Base-by-base conservation (phyloP, 2,329 filamentous ascomycete species). In the Aspergillus sp. region DNA sequence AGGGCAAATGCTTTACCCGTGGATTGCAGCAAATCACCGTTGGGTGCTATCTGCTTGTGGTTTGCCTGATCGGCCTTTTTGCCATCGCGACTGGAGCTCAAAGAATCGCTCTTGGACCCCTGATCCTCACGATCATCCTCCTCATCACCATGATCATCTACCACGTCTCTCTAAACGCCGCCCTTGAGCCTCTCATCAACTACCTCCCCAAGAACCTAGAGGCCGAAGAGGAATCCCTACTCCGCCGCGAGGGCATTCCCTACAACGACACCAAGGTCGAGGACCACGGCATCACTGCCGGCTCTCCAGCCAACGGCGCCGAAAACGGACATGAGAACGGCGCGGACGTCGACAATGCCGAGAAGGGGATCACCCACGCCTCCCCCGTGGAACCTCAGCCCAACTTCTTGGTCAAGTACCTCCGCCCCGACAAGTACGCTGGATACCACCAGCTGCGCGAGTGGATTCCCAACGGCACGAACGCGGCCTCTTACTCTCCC, bases 51-150 rank as follows among this genome's bases (percentile, higher is more conserved):
- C 81, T 97, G 37, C 85, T 88, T 1, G 87, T 95, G 63, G 77
- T 93, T 31, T 95, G 91, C 73, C 81, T 97, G 70, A 88, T 96
- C 63, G 93, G 92, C 50, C 81, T 97, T 2, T 93, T 97, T 66
- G 89, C 84, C 52, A 85, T 93, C 51, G 86, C 84, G 6, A 77
- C 81, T 1, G 84, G 86, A 7, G 85, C 82, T 31, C 82, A 90
- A 47, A 84, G 81, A 2, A 77, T 81, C 1, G 83, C 87, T 0
- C 78, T 87, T 17, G 88, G 87, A 0, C 90, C 91, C 0, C 73
- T 93, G 67, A 78, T 92, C 27, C 76, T 95, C 49, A 92, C 93
- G 86, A 81, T 93, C 49, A 77, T 88, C 53, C 88, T 91, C 73
- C 79, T 95, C 21, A 69, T 96, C 64, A 89, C 93, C 72, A 90